A percentile compares a stretch with the other conserved stretches of the same genome.
phyloP scores from a whole-genome alignment of 1,284 basidiomycete genomes.

The Fomitiporia mediterranea region DNA sequence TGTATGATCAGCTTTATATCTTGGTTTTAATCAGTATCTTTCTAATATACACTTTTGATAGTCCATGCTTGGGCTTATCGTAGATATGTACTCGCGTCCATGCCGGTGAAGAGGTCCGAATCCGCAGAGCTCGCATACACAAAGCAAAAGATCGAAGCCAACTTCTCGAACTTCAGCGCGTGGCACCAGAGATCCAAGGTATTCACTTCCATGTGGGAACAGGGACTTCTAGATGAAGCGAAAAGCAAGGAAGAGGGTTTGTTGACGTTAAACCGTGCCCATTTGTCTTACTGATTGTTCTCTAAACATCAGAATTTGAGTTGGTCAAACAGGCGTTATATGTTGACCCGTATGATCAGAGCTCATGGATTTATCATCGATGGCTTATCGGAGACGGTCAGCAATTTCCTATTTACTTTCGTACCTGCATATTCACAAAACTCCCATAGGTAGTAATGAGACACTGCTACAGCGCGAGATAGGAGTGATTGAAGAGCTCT shows the following conservation, averaged over 20 bases:
- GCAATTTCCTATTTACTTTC: constrained; percentile 20
- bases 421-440: neutral
- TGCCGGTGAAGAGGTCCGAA: constrained; percentile 52
- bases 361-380: constrained; percentile 96
- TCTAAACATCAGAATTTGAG: constrained; percentile 73
- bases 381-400: constrained; percentile 85
- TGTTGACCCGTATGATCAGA: constrained; percentile 95
- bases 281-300: constrained; percentile 7
- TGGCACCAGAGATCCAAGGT: constrained; percentile 97
- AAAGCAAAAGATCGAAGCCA: constrained; percentile 85
- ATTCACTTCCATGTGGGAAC: constrained; percentile 63
- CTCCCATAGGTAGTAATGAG: constrained; percentile 46
- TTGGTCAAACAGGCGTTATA: constrained; percentile 92
- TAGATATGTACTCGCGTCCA: constrained; percentile 71
- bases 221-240: constrained; percentile 44
- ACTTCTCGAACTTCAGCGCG: constrained; percentile 97
- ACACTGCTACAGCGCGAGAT: constrained; percentile 75
- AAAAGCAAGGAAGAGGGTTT: constrained; percentile 63
- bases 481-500: constrained; percentile 74
- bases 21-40: neutral
- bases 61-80: constrained; percentile 94
- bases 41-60: constrained; percentile 31
- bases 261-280: neutral
- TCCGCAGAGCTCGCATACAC: constrained; percentile 77
- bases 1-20: constrained; percentile 51